These are phyloP conservation scores for Amorphotheca resinae DNA, from an alignment of 495 filamentous ascomycete genomes.

Conservation along the genomic window DNA sequence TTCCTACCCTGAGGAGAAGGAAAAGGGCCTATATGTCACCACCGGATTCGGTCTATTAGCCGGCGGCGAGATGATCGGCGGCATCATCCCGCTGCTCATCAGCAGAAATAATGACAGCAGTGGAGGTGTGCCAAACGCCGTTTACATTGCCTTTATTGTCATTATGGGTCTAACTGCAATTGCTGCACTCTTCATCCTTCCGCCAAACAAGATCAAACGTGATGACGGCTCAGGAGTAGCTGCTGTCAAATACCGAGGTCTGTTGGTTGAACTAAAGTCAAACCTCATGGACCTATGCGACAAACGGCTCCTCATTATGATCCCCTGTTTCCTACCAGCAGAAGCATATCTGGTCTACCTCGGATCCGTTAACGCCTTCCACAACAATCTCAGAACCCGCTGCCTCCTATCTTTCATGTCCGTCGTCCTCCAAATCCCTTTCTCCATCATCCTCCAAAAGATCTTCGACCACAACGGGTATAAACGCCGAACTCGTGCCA, in stretches of 20 bases:
- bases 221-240: background rate
- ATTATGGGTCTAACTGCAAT: background rate
- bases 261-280: background rate
- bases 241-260: background rate
- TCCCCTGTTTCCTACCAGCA: background rate
- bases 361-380: slow-evolving; percentile 1
- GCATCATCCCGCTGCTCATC: slow-evolving; percentile 1
- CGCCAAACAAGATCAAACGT: background rate
- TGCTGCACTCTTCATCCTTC: background rate
- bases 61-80: background rate
- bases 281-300: background rate
- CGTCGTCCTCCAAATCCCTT: slow-evolving; percentile 1
- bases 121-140: background rate
- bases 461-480: background rate
- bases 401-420: background rate
- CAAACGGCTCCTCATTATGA: background rate
- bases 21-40: background rate
- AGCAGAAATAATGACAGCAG: background rate
- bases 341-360: background rate
- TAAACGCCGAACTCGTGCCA: background rate
- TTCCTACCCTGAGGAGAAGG: background rate
- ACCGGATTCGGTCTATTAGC: background rate
- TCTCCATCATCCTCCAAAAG: background rate
- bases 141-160: background rate
- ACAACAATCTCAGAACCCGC: background rate